phyloP scores from a whole-genome alignment of 139 green algal species.

The Desmodesmus armatus region DNA sequence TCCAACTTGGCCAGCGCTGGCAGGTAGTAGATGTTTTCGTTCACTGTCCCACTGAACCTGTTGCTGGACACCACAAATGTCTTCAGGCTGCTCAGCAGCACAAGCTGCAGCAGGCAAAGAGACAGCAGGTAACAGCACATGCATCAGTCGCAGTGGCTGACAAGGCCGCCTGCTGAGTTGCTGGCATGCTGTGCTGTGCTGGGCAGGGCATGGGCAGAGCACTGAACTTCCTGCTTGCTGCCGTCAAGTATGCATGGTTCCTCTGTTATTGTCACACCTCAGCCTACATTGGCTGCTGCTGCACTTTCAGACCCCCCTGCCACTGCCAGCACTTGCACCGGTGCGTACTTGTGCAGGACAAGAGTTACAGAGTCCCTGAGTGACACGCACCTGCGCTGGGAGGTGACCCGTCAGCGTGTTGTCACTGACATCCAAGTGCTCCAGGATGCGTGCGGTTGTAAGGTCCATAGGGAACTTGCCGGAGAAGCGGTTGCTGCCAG shows the following conservation, averaged over 20 bases:
- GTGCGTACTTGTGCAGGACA: background rate
- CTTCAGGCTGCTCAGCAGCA: constrained; percentile 15
- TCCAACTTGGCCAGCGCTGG: constrained; percentile 12
- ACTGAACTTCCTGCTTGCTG: background rate
- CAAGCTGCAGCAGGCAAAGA: background rate
- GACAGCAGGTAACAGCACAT: background rate
- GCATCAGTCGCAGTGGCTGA: background rate
- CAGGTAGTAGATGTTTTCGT: constrained; percentile 34
- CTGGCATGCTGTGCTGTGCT: no score
- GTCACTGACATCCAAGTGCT: constrained; percentile 25
- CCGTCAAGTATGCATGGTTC: no score
- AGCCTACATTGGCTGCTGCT: no score
- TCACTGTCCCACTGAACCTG: constrained; percentile 19
- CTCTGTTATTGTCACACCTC: no score
- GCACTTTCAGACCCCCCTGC: background rate
- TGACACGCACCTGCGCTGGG: constrained; percentile 13
- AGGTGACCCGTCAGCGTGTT: constrained; percentile 29
- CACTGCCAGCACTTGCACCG: background rate
- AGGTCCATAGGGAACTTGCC: background rate
- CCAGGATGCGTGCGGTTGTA: background rate
- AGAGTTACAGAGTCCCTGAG: background rate
- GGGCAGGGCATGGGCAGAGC: background rate
- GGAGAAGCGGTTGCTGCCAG: constrained; percentile 12
- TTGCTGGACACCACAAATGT: constrained; percentile 12
- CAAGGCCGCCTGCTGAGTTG: no score